A percentile compares a stretch with the other conserved stretches of the same genome.
These are phyloP conservation scores for Calonectria ilicicola DNA, from an alignment of 2,329 filamentous ascomycete genomes.

Conservation along the genomic window DNA sequence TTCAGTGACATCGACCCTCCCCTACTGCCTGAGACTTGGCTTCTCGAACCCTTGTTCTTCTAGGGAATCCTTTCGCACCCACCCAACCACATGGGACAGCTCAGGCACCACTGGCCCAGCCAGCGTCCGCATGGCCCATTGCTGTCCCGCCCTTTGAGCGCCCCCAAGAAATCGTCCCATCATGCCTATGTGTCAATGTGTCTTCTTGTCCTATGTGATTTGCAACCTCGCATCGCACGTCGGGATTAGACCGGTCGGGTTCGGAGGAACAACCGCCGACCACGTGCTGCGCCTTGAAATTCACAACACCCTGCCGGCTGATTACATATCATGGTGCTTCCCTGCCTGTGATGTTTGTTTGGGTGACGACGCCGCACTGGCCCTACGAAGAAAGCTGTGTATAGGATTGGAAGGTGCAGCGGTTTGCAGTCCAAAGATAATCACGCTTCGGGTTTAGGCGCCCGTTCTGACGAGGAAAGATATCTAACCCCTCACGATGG, in stretches of 20 bases:
- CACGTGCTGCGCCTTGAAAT: conserved; percentile 14
- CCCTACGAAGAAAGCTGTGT: neutral
- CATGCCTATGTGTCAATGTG: neutral
- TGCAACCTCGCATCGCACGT: neutral
- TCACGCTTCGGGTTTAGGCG: neutral
- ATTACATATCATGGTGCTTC: neutral
- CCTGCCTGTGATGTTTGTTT: neutral
- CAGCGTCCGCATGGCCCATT: conserved; percentile 19
- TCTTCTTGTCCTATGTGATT: neutral
- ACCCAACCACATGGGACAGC: conserved; percentile 23
- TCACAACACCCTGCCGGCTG: neutral
- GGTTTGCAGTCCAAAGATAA: neutral
- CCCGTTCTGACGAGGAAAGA: neutral
- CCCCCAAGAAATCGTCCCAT: neutral
- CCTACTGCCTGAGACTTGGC: neutral
- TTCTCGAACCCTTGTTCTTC: conserved; percentile 13
- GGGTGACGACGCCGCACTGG: neutral
- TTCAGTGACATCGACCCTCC: conserved; percentile 7
- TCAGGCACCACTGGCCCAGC: conserved; percentile 20
- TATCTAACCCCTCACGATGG: neutral
- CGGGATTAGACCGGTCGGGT: neutral
- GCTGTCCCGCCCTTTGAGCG: neutral
- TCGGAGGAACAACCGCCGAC: neutral
- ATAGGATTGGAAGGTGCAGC: neutral
- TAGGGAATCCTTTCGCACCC: conserved; percentile 16